phyloP scores from a whole-genome alignment of 2,329 filamentous ascomycete genomes.

The Fusarium keratoplasticum region DNA sequence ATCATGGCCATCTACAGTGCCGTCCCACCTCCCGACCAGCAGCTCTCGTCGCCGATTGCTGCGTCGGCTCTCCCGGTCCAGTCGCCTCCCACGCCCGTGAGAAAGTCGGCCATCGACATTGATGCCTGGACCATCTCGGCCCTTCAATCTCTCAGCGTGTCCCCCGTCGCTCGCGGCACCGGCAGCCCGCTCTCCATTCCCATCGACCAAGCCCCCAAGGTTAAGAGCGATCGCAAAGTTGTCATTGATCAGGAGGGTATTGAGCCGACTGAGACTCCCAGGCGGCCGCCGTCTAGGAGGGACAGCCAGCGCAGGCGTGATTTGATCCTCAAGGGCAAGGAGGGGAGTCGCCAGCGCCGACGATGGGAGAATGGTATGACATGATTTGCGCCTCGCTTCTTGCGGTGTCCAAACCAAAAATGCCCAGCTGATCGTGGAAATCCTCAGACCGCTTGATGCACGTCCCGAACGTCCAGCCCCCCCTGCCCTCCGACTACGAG shows the following conservation, averaged over 20 bases:
- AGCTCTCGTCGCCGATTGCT: constrained; percentile 34
- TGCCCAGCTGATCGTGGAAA: constrained; percentile 27
- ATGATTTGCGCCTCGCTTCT: neutral
- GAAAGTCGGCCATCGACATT: constrained; percentile 62
- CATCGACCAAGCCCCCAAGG: constrained; percentile 67
- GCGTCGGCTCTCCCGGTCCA: constrained; percentile 33
- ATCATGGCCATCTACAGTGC: constrained; percentile 66
- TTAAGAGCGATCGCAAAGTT: constrained; percentile 36
- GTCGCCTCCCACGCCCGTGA: constrained; percentile 41
- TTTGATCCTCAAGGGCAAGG: constrained; percentile 85
- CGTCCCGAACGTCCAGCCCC: constrained; percentile 88
- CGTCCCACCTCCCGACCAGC: constrained; percentile 60
- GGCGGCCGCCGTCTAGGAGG: constrained; percentile 60
- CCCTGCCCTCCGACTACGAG: constrained; percentile 84
- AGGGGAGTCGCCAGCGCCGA: constrained; percentile 86
- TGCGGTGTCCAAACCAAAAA: neutral
- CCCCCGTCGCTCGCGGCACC: constrained; percentile 68
- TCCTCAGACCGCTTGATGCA: constrained; percentile 81
- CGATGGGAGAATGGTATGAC: constrained; percentile 92
- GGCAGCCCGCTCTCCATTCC: constrained; percentile 78
- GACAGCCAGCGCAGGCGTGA: constrained; percentile 75
- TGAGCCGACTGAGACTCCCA: constrained; percentile 50
- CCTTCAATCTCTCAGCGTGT: constrained; percentile 66
- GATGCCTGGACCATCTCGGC: constrained; percentile 75
- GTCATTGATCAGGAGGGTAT: constrained; percentile 29